Evolutionary conservation across 2,329 filamentous ascomycete species (phyloP), one percentile per base, ranked within the genome.

Genomic region (Penicillium sp.): DNA sequence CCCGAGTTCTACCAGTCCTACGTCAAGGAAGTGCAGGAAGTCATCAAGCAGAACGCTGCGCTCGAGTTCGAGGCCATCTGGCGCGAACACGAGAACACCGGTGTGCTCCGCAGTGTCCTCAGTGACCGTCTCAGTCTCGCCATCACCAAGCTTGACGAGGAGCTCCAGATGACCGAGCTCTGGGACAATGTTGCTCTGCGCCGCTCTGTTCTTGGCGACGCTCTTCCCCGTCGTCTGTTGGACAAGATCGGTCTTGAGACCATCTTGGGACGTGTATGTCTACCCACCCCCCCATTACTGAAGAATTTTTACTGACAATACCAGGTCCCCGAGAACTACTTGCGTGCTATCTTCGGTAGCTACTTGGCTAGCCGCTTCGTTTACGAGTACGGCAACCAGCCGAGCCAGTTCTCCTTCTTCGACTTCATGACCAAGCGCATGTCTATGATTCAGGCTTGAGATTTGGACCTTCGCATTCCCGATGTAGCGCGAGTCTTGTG

Each of bases 51-150:
- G 66, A 99, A 99, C 65, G 94, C 94, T 2, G 81, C 86, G 14
- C 86, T 99, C 34, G 94, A 99, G 75, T 99, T 99, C 65, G 94
- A 99, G 78, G 94, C 94, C 42, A 95, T 99, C 77, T 99, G 94
- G 94, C 86, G 91, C 62, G 94, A 99, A 76, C 86, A 96, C 70
- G 86, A 94, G 75, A 77, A 87, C 71, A 96, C 90, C 1, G 90
- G 91, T 49, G 81, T 87, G 51, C 78, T 91, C 21, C 86, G 92
- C 58, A 95, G 91, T 58, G 85, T 92, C n/a, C 82, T 99, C 52
- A 96, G 91, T 45, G 94, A 99, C 74, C 90, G 88, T 65, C 85
- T 99, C 51, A 96, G 91, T 53, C 79, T 90, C 47, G 93, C 94
- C 32, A 99, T 99, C 71, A 97, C 93, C n/a, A 89, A 90, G 65